phyloP scores from a whole-genome alignment of 306 rosid species.

The Leucaena leucocephala region DNA sequence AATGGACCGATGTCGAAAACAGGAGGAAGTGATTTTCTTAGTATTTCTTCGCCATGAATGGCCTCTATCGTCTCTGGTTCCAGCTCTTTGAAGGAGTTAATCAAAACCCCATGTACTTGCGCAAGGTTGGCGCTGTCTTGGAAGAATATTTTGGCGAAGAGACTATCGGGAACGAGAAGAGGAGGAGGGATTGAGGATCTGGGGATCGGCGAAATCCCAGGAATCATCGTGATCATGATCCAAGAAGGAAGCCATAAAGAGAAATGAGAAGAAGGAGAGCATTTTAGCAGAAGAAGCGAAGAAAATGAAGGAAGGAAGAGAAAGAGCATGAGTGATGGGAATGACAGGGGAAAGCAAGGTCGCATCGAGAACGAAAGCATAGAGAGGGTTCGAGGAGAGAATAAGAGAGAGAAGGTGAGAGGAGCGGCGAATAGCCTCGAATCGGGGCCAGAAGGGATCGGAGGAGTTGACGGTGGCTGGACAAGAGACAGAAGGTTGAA shows the following conservation, averaged over 20 bases:
- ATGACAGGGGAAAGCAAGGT: conserved; percentile 39
- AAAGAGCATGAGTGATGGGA: conserved; percentile 2
- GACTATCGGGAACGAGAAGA: conserved; percentile 22
- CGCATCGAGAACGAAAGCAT: conserved; percentile 43
- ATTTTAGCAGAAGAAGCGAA: conserved; percentile 37
- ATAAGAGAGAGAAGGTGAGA: conserved; percentile 45
- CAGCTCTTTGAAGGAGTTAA: conserved; percentile 47
- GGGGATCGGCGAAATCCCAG: conserved; percentile 45
- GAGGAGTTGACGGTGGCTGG: conserved; percentile 30
- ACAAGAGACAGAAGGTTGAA: neutral
- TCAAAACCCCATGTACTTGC: conserved; percentile 46
- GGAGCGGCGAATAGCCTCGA: conserved; percentile 42
- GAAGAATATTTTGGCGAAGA: conserved; percentile 25
- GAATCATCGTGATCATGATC: conserved; percentile 25
- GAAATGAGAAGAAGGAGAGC: neutral
- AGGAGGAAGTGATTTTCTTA: conserved; percentile 39
- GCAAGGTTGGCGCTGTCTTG: conserved; percentile 43
- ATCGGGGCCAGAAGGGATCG: conserved; percentile 46
- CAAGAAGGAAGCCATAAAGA: neutral
- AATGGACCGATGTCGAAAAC: conserved; percentile 58
- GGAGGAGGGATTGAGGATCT: conserved; percentile 50
- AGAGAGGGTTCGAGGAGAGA: conserved; percentile 44
- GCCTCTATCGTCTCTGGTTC: conserved; percentile 44
- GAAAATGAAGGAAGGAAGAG: conserved; percentile 41
- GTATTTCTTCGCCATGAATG: conserved; percentile 38